A percentile compares a stretch with the other conserved stretches of the same genome.
Evolutionary conservation across 179 eudicot species (phyloP).

Genomic region (Spergularia azorica): DNA sequence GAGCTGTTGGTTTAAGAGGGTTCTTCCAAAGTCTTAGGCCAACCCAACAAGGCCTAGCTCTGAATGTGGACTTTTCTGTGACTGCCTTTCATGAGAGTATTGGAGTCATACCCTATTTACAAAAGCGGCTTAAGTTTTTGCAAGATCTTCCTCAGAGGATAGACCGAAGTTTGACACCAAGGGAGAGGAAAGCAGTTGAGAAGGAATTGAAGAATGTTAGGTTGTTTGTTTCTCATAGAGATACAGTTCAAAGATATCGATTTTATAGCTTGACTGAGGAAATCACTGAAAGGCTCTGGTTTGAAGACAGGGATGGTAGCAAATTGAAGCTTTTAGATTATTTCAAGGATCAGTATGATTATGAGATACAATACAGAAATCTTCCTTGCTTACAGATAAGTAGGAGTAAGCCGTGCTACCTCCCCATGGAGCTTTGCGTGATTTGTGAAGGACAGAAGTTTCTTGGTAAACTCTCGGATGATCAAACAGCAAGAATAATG

Average conservation of each 20-base stretch:
- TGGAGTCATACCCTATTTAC: slow-evolving; percentile 69
- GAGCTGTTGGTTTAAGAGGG: slow-evolving; percentile 82
- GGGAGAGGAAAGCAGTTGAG: slow-evolving; percentile 78
- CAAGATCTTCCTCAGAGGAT: slow-evolving; percentile 50
- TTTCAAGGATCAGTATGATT: slow-evolving; percentile 83
- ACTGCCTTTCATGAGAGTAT: slow-evolving; percentile 94
- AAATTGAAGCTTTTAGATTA: slow-evolving; percentile 60
- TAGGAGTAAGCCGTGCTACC: slow-evolving; percentile 81
- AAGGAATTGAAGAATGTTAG: slow-evolving; percentile 72
- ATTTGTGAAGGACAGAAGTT: slow-evolving; percentile 97
- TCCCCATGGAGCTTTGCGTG: slow-evolving; percentile 96
- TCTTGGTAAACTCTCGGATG: slow-evolving; percentile 89
- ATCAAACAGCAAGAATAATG: slow-evolving; percentile 74
- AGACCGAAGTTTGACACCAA: slow-evolving; percentile 45
- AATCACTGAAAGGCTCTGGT: slow-evolving; percentile 72
- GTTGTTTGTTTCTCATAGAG: slow-evolving; percentile 89
- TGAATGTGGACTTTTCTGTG: slow-evolving; percentile 84
- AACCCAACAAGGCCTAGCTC: slow-evolving; percentile 92
- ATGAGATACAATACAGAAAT: slow-evolving; percentile 71
- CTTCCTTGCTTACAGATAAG: slow-evolving; percentile 95
- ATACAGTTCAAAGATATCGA: slow-evolving; percentile 72
- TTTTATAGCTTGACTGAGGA: slow-evolving; percentile 80
- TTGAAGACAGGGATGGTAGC: slow-evolving; percentile 70
- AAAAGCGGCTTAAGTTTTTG: slow-evolving; percentile 64
- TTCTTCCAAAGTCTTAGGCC: slow-evolving; percentile 93